Percentiles rank a stretch among this genome's conserved stretches.
Evolutionary conservation across 345 rosid species (phyloP).

Genomic region (Excoecaria cochinchinensis): DNA sequence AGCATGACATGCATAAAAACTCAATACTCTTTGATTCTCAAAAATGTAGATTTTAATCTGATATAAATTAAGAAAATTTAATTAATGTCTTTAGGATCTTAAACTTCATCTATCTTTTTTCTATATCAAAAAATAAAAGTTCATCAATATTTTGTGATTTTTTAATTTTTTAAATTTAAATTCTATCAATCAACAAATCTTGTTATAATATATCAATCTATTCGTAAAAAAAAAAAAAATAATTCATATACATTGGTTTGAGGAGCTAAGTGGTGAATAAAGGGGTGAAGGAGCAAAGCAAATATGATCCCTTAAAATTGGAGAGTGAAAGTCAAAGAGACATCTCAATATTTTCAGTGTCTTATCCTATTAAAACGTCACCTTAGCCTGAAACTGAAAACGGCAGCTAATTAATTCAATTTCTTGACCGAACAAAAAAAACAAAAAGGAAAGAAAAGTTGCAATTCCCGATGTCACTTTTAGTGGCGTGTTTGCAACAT

Average conservation of each 20-base stretch:
- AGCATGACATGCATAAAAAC: no score
- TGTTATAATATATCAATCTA: no score
- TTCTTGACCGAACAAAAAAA: not conserved
- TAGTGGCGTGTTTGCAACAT: constrained; percentile 20
- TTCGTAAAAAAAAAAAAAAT: no score
- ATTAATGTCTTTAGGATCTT: no score
- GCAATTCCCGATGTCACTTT: constrained; percentile 33
- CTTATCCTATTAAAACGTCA: constrained; percentile 32
- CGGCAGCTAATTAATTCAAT: not conserved
- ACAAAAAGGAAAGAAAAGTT: not conserved
- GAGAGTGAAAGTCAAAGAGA: constrained; percentile 23
- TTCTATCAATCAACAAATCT: no score
- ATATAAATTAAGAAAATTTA: no score
- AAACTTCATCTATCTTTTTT: no score
- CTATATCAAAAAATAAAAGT: not conserved
- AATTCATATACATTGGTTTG: no score
- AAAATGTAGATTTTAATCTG: no score
- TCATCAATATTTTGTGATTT: no score
- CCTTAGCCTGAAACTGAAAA: constrained; percentile 10
- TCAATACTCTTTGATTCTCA: no score
- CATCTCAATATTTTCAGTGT: constrained; percentile 10
- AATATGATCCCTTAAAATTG: not conserved
- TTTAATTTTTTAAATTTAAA: no score
- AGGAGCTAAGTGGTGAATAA: not conserved
- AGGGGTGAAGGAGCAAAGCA: not conserved